Percentiles rank a stretch among this genome's conserved stretches.
phyloP scores from a whole-genome alignment of 768 basidiomycete genomes.

The Termitomyces sp. region DNA sequence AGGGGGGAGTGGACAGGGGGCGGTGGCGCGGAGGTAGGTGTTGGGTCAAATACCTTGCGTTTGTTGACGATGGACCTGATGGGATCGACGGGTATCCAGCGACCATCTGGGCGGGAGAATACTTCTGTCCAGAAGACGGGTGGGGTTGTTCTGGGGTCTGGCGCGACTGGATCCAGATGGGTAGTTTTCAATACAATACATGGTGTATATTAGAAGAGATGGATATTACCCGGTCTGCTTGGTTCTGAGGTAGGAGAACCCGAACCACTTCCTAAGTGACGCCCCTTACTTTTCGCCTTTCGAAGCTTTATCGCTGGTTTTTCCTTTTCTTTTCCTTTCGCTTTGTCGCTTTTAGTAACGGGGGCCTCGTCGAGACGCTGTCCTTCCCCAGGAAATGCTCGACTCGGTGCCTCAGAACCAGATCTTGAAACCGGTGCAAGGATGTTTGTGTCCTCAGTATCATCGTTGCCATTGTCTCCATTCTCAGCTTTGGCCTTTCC shows the following conservation, averaged over 20 bases:
- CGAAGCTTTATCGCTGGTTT: conserved; percentile 54
- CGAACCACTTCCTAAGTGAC: conserved; percentile 29
- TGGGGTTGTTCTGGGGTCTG: conserved; percentile 59
- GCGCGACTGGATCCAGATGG: conserved; percentile 19
- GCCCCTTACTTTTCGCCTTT: conserved; percentile 47
- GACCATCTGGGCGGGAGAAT: conserved; percentile 84
- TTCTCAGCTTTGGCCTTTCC: conserved; percentile 30
- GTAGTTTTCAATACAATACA: not conserved
- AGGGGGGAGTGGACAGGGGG: conserved; percentile 12
- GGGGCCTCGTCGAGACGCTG: conserved; percentile 34
- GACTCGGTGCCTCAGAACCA: conserved; percentile 27
- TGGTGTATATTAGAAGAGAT: not conserved
- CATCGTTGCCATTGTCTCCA: conserved; percentile 27
- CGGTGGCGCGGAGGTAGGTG: conserved; percentile 22
- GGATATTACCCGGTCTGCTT: conserved; percentile 19
- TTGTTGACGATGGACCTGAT: conserved; percentile 77
- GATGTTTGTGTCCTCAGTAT: conserved; percentile 29
- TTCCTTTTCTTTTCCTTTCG: conserved; percentile 54
- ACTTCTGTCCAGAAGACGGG: conserved; percentile 98
- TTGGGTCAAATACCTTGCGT: conserved; percentile 75
- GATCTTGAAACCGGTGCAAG: conserved; percentile 17
- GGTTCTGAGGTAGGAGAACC: conserved; percentile 15
- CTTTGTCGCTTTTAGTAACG: conserved; percentile 37
- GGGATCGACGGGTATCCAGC: conserved; percentile 93
- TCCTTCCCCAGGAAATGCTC: conserved; percentile 32